Percentiles rank a stretch among this genome's conserved stretches.
These are phyloP conservation scores for Lentithecium fluviatile DNA, from an alignment of 495 filamentous ascomycete genomes.

Conservation along the genomic window DNA sequence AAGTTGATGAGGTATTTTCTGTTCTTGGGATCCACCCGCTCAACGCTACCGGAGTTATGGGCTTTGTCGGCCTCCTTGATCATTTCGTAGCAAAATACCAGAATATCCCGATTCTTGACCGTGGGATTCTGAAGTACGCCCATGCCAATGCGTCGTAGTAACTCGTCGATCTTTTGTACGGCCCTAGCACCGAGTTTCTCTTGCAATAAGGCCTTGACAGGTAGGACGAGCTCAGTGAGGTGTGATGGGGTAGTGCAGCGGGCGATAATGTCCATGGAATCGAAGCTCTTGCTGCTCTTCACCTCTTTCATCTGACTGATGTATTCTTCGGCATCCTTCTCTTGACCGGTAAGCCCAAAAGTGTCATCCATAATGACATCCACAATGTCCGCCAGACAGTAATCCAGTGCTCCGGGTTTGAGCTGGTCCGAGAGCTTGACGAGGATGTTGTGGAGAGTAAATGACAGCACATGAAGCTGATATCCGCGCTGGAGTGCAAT, in stretches of 20 bases:
- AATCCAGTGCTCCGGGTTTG: conserved; percentile 80
- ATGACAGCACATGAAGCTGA: conserved; percentile 93
- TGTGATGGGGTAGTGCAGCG: conserved; percentile 70
- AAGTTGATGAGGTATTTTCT: conserved; percentile 73
- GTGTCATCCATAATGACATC: conserved; percentile 94
- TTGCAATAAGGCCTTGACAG: conserved; percentile 70
- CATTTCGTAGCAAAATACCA: conserved; percentile 92
- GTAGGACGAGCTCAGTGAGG: conserved; percentile 71
- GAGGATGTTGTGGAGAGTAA: conserved; percentile 89
- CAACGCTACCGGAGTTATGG: conserved; percentile 44
- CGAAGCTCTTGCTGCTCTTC: conserved; percentile 94
- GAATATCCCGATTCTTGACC: conserved; percentile 69
- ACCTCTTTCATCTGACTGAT: conserved; percentile 95
- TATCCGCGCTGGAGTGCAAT: conserved; percentile 78
- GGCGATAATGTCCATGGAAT: conserved; percentile 93
- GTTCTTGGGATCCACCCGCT: conserved; percentile 53
- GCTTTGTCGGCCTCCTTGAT: conserved; percentile 77
- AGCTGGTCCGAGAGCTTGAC: conserved; percentile 62
- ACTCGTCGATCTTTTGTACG: conserved; percentile 84
- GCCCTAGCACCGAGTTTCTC: conserved; percentile 79
- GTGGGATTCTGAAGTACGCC: conserved; percentile 78
- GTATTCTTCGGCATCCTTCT: conserved; percentile 97
- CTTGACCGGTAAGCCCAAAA: conserved; percentile 91
- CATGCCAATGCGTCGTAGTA: conserved; percentile 76
- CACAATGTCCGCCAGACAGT: conserved; percentile 75